Percentiles rank a stretch among this genome's conserved stretches.
These are phyloP conservation scores for Byssoonygena ceratinophila DNA, from an alignment of 2,329 filamentous ascomycete genomes.

Conservation along the genomic window DNA sequence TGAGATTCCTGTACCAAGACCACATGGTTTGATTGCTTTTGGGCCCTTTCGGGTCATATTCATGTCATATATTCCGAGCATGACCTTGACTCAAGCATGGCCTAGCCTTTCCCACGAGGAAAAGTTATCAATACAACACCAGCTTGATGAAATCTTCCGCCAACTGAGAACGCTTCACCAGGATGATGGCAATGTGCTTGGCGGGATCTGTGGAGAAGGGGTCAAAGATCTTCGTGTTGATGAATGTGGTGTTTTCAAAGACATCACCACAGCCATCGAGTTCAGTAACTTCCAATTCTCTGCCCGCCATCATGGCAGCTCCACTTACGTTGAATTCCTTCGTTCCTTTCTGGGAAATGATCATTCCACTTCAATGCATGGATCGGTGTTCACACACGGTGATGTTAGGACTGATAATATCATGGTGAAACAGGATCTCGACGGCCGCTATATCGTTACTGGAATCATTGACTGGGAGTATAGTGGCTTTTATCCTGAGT, in stretches of 20 bases:
- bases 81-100: conserved; percentile 21
- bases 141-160: conserved; percentile 17
- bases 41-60: conserved; percentile 22
- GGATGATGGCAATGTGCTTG: conserved; percentile 16
- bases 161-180: conserved; percentile 19
- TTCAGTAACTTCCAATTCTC: conserved; percentile 22
- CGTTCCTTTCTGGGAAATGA: conserved; percentile 8
- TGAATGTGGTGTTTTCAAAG: conserved; percentile 19
- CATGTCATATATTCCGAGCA: conserved; percentile 23
- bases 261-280: conserved; percentile 18
- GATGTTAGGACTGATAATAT: conserved; percentile 22
- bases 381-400: conserved; percentile 24
- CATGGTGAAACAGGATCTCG: conserved; percentile 20
- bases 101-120: conserved; percentile 17
- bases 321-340: conserved; percentile 20
- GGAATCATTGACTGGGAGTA: not conserved
- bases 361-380: not conserved
- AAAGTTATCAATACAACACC: conserved; percentile 16
- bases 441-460: not conserved
- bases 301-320: conserved; percentile 18
- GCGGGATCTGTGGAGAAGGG: conserved; percentile 23
- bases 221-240: conserved; percentile 21
- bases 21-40: conserved; percentile 22
- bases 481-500: not conserved
- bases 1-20: conserved; percentile 23